Percentiles rank a stretch among this genome's conserved stretches.
phyloP scores from a whole-genome alignment of 345 rosid species.

The Brassica carinata region DNA sequence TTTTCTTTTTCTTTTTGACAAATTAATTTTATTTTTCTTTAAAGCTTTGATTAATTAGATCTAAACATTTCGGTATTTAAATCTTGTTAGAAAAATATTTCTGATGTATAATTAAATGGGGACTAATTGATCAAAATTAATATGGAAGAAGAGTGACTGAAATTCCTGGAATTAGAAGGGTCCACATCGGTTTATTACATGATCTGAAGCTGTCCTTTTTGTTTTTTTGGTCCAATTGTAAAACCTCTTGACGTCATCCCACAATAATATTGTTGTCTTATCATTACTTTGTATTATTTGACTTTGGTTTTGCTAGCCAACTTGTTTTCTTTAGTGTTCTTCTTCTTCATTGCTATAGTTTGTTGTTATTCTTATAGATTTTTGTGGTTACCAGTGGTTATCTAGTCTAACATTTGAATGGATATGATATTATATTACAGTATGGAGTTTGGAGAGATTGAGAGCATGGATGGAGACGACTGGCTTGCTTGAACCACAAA shows the following conservation, averaged over 20 bases:
- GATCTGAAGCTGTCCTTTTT: slow-evolving; percentile 34
- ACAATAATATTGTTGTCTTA: neutral
- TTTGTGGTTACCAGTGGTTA: no score
- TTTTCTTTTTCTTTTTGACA: neutral
- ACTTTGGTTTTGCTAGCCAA: neutral
- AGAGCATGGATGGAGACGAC: slow-evolving; percentile 74
- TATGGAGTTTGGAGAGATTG: slow-evolving; percentile 94
- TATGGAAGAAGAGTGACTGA: slow-evolving; percentile 6
- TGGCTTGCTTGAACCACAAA: slow-evolving; percentile 71
- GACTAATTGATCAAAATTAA: slow-evolving; percentile 13
- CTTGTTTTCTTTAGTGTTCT: neutral
- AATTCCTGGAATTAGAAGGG: slow-evolving; percentile 33
- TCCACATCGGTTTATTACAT: slow-evolving; percentile 41
- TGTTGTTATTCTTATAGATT: neutral
- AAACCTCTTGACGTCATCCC: slow-evolving; percentile 38
- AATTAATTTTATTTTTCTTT: neutral
- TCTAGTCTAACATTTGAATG: neutral
- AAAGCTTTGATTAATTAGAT: neutral
- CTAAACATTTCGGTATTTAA: neutral
- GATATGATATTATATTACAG: slow-evolving; percentile 45
- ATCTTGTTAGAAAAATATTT: neutral
- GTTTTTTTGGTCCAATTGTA: slow-evolving; percentile 37
- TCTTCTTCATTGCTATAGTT: neutral
- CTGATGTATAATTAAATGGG: neutral
- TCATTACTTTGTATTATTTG: slow-evolving; percentile 21